A percentile compares a stretch with the other conserved stretches of the same genome.
Conservation (phyloP, 306 rosid species). For the Ochetophila trinervis region DNA sequence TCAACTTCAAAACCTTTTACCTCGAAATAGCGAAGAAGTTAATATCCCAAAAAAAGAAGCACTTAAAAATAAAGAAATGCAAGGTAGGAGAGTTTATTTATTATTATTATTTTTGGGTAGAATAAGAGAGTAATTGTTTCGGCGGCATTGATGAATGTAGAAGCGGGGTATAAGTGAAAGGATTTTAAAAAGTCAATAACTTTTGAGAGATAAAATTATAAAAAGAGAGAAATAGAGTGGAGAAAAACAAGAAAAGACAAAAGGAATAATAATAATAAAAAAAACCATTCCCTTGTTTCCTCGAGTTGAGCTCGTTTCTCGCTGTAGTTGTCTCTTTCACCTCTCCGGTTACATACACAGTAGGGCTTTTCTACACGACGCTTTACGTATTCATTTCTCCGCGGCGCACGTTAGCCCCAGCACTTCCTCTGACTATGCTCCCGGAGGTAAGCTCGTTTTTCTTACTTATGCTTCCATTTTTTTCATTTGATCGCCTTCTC, state of each 20-base stretch:
- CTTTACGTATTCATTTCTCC: conserved; percentile 22
- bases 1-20: no score
- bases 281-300: conserved; percentile 26
- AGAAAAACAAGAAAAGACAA: conserved; percentile 5
- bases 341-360: conserved; percentile 22
- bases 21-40: no score
- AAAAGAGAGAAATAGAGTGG: conserved; percentile 19
- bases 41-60: no score
- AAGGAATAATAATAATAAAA: neutral
- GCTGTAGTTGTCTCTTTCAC: neutral
- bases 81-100: neutral
- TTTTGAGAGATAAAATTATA: neutral
- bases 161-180: neutral
- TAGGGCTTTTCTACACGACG: conserved; percentile 41
- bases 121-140: no score
- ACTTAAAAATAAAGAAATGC: no score
- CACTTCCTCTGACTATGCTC: conserved; percentile 29
- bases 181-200: neutral
- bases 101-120: no score
- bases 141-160: neutral
- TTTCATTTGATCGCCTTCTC: conserved; percentile 1
- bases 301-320: conserved; percentile 20
- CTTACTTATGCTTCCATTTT: neutral
- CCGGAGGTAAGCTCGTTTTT: conserved; percentile 27
- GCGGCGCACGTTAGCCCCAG: conserved; percentile 39